A percentile compares a stretch with the other conserved stretches of the same genome.
These are phyloP conservation scores for Kernera saxatilis DNA, from an alignment of 345 rosid genomes.

Conservation along the genomic window DNA sequence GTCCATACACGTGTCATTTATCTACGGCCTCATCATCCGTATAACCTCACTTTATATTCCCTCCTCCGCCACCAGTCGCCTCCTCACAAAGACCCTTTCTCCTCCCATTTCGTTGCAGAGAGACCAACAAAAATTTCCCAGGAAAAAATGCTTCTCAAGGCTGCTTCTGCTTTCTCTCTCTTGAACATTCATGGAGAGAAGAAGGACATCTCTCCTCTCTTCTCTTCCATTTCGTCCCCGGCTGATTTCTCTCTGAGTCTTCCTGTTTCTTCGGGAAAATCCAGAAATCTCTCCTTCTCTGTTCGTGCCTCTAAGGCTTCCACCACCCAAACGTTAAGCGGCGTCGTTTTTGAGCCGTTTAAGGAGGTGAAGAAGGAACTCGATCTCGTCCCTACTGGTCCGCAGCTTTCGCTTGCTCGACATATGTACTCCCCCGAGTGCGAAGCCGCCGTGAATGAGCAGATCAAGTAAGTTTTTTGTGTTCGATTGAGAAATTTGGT, in stretches of 20 bases:
- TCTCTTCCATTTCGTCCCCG: conserved; percentile 17
- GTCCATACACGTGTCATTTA: conserved; percentile 40
- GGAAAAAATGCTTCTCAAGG: conserved; percentile 46
- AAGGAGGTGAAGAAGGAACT: conserved; percentile 70
- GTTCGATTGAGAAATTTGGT: not conserved
- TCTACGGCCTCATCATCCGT: conserved; percentile 32
- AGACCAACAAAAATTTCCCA: not conserved
- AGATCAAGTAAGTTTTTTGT: conserved; percentile 57
- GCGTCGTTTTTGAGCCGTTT: conserved; percentile 53
- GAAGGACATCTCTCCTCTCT: conserved; percentile 18
- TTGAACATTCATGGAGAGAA: conserved; percentile 26
- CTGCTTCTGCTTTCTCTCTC: conserved; percentile 38
- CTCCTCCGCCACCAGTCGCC: conserved; percentile 5
- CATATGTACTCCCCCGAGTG: conserved; percentile 49
- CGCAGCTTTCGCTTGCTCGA: conserved; percentile 58
- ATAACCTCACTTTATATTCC: conserved; percentile 16
- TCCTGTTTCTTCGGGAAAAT: conserved; percentile 9
- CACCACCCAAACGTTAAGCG: conserved; percentile 10
- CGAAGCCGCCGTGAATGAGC: conserved; percentile 69
- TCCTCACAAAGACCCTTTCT: conserved; percentile 1
- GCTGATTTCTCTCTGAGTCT: not conserved
- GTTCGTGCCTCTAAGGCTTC: conserved; percentile 20
- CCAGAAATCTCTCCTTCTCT: conserved; percentile 18
- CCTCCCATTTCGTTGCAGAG: not conserved
- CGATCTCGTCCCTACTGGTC: conserved; percentile 46